These are phyloP conservation scores for Mortierella sp. DNA, from an alignment of 371 early-diverging fungal genomes.

Conservation along the genomic window DNA sequence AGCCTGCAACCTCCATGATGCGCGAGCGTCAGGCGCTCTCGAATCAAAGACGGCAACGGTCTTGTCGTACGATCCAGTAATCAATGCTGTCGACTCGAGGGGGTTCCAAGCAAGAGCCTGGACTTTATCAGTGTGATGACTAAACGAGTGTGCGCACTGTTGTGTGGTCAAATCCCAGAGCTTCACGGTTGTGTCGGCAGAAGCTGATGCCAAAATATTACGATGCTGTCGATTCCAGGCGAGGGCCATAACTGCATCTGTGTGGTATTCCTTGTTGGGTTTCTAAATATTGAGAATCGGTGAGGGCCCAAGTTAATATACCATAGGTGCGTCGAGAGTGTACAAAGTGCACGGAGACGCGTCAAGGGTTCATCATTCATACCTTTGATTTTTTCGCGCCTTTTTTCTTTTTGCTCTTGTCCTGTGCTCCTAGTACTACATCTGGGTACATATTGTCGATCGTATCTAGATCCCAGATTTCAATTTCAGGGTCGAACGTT, in stretches of 20 bases:
- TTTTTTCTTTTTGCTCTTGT: conserved; percentile 65
- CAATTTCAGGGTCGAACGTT: conserved; percentile 96
- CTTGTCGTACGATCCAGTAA: conserved; percentile 92
- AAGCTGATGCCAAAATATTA: conserved; percentile 91
- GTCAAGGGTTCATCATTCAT: conserved; percentile 10
- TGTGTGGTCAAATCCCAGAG: conserved; percentile 92
- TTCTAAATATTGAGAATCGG: conserved; percentile 53
- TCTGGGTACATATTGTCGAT: conserved; percentile 93
- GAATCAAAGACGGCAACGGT: conserved; percentile 89
- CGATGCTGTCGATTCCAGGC: conserved; percentile 92
- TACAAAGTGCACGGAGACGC: neutral
- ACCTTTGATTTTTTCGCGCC: conserved; percentile 68
- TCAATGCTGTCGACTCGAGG: conserved; percentile 85
- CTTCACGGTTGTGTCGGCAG: conserved; percentile 96
- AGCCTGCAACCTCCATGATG: conserved; percentile 74
- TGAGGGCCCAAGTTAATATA: neutral
- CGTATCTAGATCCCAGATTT: conserved; percentile 97
- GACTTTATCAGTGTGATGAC: conserved; percentile 90
- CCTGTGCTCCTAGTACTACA: conserved; percentile 83
- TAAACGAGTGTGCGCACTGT: conserved; percentile 80
- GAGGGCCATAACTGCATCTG: conserved; percentile 93
- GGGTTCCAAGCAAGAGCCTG: conserved; percentile 94
- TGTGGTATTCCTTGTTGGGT: conserved; percentile 83
- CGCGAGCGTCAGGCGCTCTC: conserved; percentile 77
- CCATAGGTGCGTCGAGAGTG: neutral